Evolutionary conservation across 306 rosid genomes (phyloP).

Genomic region (Cercis canadensis): DNA sequence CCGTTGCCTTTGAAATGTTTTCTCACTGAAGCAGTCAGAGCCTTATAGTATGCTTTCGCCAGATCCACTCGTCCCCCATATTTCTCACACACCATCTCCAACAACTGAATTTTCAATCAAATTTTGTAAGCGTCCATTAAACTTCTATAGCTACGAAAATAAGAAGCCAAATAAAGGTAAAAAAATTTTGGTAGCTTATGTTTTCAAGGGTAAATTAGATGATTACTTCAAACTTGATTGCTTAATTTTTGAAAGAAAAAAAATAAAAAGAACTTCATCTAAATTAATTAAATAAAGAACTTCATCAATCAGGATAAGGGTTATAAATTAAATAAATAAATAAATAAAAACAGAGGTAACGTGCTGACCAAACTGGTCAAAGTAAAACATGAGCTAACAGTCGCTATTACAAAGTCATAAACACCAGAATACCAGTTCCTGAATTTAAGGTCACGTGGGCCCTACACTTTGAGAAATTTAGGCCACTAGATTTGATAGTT

Average conservation of each 20-base stretch:
- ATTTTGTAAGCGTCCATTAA: no score
- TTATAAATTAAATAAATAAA: no score
- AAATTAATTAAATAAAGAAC: no score
- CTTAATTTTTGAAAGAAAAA: no score
- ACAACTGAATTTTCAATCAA: conserved; percentile 46
- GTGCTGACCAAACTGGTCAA: conserved; percentile 53
- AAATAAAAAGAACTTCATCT: no score
- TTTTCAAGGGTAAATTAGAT: no score
- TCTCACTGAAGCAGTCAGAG: conserved; percentile 75
- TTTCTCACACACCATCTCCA: conserved; percentile 90
- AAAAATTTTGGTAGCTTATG: no score
- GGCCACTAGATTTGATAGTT: not conserved
- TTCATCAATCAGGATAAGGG: no score
- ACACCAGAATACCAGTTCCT: not conserved
- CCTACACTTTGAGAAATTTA: not conserved
- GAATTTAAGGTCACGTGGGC: not conserved
- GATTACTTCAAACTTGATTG: no score
- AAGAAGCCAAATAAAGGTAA: no score
- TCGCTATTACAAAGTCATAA: not conserved
- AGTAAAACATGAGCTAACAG: conserved; percentile 1
- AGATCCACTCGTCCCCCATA: conserved; percentile 91
- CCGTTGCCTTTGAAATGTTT: conserved; percentile 92
- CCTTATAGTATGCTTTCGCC: conserved; percentile 88
- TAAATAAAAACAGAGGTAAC: not conserved
- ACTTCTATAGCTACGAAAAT: no score